A percentile compares a stretch with the other conserved stretches of the same genome.
Conservation (phyloP, 1,284 basidiomycete species). For the Mycena sp. region DNA sequence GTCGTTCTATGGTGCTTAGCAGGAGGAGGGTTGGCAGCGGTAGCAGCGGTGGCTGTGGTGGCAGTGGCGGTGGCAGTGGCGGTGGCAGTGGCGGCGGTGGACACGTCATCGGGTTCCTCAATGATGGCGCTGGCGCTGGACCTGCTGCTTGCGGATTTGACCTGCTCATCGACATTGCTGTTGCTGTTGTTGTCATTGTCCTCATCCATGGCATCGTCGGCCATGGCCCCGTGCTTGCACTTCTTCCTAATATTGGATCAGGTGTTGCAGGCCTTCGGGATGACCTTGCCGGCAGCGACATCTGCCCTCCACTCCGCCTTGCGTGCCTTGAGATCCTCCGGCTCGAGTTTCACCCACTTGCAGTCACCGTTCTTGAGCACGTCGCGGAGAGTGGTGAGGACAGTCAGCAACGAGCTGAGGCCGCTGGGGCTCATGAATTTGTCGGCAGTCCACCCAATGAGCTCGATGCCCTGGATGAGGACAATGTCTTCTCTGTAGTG, state of each 20-base stretch:
- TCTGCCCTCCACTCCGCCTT: background rate
- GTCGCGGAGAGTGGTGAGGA: background rate
- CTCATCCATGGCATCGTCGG: background rate
- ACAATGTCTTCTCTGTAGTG: background rate
- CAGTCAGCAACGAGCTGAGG: conserved; percentile 3
- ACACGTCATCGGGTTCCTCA: too few relatives aligned
- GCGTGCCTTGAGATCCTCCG: background rate
- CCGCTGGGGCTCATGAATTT: conserved; percentile 11
- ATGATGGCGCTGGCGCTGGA: too few relatives aligned
- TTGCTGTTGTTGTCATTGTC: background rate
- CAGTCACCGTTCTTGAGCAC: background rate
- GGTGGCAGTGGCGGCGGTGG: too few relatives aligned
- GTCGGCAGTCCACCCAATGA: background rate
- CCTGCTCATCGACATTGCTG: too few relatives aligned
- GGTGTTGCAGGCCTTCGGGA: background rate
- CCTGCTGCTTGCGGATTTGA: too few relatives aligned
- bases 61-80: too few relatives aligned
- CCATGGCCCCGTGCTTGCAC: background rate
- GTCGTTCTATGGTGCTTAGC: too few relatives aligned
- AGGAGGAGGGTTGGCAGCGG: too few relatives aligned
- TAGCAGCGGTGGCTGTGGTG: too few relatives aligned
- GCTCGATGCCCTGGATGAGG: background rate
- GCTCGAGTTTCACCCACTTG: background rate
- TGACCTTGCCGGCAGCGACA: background rate
- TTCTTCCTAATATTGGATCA: background rate